Percentiles rank a stretch among this genome's conserved stretches.
Conservation (phyloP, 768 basidiomycete species). For the Macrolepiota fuliginosa region DNA sequence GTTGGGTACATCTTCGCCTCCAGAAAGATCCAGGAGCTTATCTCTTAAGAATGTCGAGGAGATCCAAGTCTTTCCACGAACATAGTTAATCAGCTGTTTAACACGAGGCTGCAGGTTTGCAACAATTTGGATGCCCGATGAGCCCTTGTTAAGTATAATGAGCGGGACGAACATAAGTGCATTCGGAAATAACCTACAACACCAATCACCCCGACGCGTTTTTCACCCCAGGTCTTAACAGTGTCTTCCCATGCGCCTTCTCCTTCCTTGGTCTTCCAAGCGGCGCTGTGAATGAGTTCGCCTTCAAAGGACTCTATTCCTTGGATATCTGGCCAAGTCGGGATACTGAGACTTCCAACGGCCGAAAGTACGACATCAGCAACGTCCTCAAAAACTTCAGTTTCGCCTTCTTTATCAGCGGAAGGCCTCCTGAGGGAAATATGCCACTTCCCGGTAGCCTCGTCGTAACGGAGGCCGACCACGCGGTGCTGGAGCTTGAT, state of each 20-base stretch:
- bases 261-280: constrained; percentile 46
- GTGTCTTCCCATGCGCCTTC: constrained; percentile 41
- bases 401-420: not conserved
- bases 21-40: constrained; percentile 35
- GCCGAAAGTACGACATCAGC: constrained; percentile 58
- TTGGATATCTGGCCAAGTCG: constrained; percentile 67
- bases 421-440: constrained; percentile 41
- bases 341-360: constrained; percentile 51
- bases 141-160: constrained; percentile 38
- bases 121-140: constrained; percentile 61
- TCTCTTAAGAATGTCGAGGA: constrained; percentile 42
- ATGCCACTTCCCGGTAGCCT: constrained; percentile 53
- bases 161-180: not conserved
- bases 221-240: constrained; percentile 47
- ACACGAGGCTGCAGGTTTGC: constrained; percentile 55
- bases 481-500: constrained; percentile 58
- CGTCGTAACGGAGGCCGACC: constrained; percentile 47
- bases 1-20: constrained; percentile 37
- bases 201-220: constrained; percentile 56
- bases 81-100: constrained; percentile 48
- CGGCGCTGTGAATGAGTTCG: constrained; percentile 58
- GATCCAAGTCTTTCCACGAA: constrained; percentile 60
- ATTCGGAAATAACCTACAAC: constrained; percentile 38
- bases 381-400: constrained; percentile 47
- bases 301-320: constrained; percentile 59